Percentiles rank a stretch among this genome's conserved stretches.
Evolutionary conservation across 179 eudicot species (phyloP).

Genomic region (Beta corolliflora): DNA sequence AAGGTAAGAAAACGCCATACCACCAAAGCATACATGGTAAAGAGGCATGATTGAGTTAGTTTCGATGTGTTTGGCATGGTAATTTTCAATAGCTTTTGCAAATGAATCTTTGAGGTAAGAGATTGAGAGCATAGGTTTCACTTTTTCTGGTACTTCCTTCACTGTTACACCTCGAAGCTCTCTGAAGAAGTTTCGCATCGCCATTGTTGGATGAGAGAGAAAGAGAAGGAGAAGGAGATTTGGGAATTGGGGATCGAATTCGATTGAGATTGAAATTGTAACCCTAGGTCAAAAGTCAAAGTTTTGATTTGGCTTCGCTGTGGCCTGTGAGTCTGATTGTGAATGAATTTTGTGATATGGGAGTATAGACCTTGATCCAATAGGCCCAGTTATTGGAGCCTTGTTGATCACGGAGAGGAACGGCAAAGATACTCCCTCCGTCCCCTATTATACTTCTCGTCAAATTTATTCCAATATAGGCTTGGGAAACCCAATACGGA

Average conservation of each 20-base stretch:
- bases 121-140: conserved; percentile 4
- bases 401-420: too few relatives aligned
- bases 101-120: background rate
- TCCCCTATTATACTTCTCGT: too few relatives aligned
- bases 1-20: conserved; percentile 14
- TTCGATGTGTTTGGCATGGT: conserved; percentile 10
- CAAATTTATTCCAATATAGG: too few relatives aligned
- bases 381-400: background rate
- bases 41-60: conserved; percentile 13
- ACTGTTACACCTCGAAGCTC: conserved; percentile 8
- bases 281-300: background rate
- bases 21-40: conserved; percentile 14
- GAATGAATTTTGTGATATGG: too few relatives aligned
- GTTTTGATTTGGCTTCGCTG: background rate
- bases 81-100: background rate
- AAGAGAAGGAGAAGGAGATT: background rate
- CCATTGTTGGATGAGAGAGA: conserved; percentile 8
- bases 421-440: too few relatives aligned
- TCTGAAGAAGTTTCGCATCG: conserved; percentile 6
- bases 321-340: background rate
- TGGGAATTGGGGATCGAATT: background rate
- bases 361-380: background rate
- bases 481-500: too few relatives aligned
- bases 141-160: conserved; percentile 13
- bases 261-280: background rate